Base-by-base conservation (phyloP, 2,329 filamentous ascomycete genomes). In the Neurospora sp. region DNA sequence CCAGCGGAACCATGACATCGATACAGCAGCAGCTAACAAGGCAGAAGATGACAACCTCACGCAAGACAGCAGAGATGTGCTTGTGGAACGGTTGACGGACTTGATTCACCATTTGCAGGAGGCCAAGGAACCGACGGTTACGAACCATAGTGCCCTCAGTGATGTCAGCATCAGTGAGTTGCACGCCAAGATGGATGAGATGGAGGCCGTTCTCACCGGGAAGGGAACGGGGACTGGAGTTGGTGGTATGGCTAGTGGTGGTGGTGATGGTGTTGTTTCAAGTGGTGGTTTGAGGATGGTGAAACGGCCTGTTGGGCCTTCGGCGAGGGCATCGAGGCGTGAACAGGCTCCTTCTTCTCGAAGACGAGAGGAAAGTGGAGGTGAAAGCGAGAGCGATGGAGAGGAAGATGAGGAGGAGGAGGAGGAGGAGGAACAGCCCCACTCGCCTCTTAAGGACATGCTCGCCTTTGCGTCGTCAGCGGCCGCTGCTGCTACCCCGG, bases 31-130 rank as follows among this genome's bases (percentile, higher is more conserved):
- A 58, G 72, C 69, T 38, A 70, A 62, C 69, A 72, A 67, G 17
- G 68, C 46, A 66, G 71, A 36, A 33, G 13, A 62, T 19, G 77
- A 77, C 42, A 73, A 76, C 38, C 69, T 78, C 66, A 74, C 77
- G 19, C 77, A 78, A 66, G 80, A 80, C 71, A 79, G 79, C 75
- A 81, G 80, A 70, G 81, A 85, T 72, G 80, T 82, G 33, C 80
- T 87, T 68, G 81, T 85, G 38, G 80, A 82, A 72, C 79, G 82
- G 39, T 77, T 84, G 17, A 76, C 75, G 66, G 78, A 79, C 62
- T 72, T 84, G 28, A 77, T 81, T n/a, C 77, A 80, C 68, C 79
- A 80, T 62, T 75, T 84, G 8, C 76, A 74, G 4, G 42, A 76
- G 68, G 74, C 76, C 28, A 72, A 73, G 76, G 13, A 72, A 7